Conservation (phyloP, 345 rosid species). For the Linum lewisii region DNA sequence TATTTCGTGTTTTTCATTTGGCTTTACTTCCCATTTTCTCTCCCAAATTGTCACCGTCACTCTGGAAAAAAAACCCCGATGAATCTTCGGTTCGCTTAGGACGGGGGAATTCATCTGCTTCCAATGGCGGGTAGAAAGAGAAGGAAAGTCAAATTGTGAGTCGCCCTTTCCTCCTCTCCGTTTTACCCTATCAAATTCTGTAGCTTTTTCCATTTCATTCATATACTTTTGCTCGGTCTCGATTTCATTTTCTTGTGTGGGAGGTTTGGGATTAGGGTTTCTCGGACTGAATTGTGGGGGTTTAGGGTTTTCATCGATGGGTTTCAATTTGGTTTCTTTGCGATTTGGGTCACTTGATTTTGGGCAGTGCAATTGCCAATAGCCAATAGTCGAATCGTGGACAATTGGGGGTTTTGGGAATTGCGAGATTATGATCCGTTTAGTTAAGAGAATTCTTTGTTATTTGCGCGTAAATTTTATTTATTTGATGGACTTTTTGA, state of each 20-base stretch:
- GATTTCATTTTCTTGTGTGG: not conserved
- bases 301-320: too few relatives aligned
- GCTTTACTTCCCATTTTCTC: not conserved
- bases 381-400: not conserved
- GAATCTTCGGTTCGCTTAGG: not conserved
- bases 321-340: not conserved
- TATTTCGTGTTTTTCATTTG: too few relatives aligned
- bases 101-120: not conserved
- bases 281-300: not conserved
- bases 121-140: conserved; percentile 34
- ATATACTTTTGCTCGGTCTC: not conserved
- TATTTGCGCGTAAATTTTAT: conserved; percentile 2
- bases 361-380: not conserved
- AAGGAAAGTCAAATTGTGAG: conserved; percentile 38
- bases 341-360: not conserved
- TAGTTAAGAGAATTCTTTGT: not conserved
- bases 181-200: not conserved
- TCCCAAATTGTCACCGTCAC: not conserved
- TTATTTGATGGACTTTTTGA: conserved; percentile 9
- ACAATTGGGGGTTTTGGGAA: conserved; percentile 13
- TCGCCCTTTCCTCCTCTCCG: not conserved
- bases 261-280: conserved; percentile 11
- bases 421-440: not conserved
- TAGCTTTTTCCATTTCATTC: not conserved
- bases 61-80: not conserved